phyloP scores from a whole-genome alignment of 495 filamentous ascomycete species.

The Clohesyomyces aquaticus region DNA sequence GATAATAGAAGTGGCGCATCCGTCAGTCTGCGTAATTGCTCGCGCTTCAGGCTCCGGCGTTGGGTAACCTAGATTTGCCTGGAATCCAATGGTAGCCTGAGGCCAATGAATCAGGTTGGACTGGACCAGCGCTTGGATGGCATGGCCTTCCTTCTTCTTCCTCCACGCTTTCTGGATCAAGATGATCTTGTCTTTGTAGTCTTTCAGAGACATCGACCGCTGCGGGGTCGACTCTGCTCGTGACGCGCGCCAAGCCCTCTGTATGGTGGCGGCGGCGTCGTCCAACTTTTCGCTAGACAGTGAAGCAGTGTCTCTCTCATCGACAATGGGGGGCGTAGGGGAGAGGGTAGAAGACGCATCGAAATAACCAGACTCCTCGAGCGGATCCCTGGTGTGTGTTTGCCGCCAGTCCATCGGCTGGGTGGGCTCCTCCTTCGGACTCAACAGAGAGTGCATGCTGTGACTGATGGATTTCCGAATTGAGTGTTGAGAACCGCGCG shows the following conservation, averaged over 20 bases:
- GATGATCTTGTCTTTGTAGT: conserved; percentile 45
- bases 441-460: conserved; percentile 21
- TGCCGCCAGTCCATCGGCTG: conserved; percentile 28
- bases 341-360: conserved; percentile 8
- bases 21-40: background rate
- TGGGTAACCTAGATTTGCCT: conserved; percentile 6
- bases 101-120: conserved; percentile 22
- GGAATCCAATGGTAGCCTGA: conserved; percentile 16
- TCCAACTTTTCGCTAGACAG: conserved; percentile 19
- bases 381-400: conserved; percentile 9
- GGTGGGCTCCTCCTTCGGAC: conserved; percentile 23
- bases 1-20: conserved; percentile 20
- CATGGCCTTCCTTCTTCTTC: conserved; percentile 32
- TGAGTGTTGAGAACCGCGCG: conserved; percentile 30
- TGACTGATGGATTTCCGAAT: conserved; percentile 34
- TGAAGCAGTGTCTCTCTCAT: conserved; percentile 4
- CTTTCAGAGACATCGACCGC: conserved; percentile 31
- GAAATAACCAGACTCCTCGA: conserved; percentile 24
- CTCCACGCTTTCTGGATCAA: conserved; percentile 46
- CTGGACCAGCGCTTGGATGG: conserved; percentile 31
- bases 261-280: conserved; percentile 37
- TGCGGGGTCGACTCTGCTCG: conserved; percentile 6
- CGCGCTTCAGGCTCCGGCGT: conserved; percentile 27
- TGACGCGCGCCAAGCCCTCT: conserved; percentile 37
- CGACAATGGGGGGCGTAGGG: background rate